Conservation (phyloP, 2,329 filamentous ascomycete species). For the Didymella pinodella region DNA sequence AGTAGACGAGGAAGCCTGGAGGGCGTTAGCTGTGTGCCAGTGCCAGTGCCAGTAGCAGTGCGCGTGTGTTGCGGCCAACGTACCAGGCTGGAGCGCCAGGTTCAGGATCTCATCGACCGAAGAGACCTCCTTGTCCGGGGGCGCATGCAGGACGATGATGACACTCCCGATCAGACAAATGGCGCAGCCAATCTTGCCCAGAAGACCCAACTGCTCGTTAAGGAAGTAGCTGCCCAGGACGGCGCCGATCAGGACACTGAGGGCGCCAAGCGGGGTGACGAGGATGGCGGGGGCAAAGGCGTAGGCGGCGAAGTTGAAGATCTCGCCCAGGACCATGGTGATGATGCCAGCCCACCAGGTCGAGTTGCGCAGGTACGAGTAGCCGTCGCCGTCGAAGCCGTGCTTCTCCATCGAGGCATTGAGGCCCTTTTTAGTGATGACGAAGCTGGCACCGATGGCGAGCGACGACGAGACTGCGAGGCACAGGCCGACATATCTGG, state of each 20-base stretch:
- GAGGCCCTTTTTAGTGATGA: slow-evolving; percentile 98
- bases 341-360: slow-evolving; percentile 96
- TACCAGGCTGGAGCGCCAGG: slow-evolving; percentile 91
- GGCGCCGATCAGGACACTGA: slow-evolving; percentile 93
- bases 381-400: slow-evolving; percentile 97
- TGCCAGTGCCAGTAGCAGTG: no score
- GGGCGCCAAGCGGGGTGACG: slow-evolving; percentile 90
- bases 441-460: slow-evolving; percentile 75
- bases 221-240: slow-evolving; percentile 95
- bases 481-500: slow-evolving; percentile 53
- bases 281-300: slow-evolving; percentile 98
- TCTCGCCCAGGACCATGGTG: slow-evolving; percentile 86
- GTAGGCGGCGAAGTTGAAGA: slow-evolving; percentile 98
- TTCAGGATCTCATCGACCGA: slow-evolving; percentile 91
- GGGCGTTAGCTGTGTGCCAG: slow-evolving; percentile 21
- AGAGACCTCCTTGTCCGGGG: slow-evolving; percentile 88
- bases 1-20: slow-evolving; percentile 88
- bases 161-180: slow-evolving; percentile 96
- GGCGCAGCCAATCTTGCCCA: slow-evolving; percentile 94
- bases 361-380: slow-evolving; percentile 91
- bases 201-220: slow-evolving; percentile 83
- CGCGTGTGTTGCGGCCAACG: slow-evolving; percentile 13
- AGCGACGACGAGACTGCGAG: slow-evolving; percentile 52
- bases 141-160: slow-evolving; percentile 96
- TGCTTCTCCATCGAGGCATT: slow-evolving; percentile 89